A percentile compares a stretch with the other conserved stretches of the same genome.
Conservation (phyloP, 805 yeast genomes). For the Wickerhamomyces ciferrii region DNA sequence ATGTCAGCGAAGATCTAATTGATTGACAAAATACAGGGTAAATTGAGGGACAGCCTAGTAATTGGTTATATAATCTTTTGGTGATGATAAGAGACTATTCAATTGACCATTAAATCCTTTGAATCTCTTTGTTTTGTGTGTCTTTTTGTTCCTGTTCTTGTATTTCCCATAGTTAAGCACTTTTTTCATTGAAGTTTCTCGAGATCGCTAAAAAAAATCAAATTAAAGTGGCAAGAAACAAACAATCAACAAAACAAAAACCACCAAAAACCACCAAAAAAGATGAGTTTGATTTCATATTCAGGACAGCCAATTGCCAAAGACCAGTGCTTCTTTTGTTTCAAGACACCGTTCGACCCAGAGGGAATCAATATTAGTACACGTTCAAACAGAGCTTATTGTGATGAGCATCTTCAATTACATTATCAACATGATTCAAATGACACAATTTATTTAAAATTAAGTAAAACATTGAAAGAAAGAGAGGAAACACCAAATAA, state of each 20-base stretch:
- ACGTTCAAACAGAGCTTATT: constrained; percentile 65
- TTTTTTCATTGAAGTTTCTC: neutral
- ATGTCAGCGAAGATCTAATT: no score
- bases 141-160: no score
- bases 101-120: no score
- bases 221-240: constrained; percentile 2
- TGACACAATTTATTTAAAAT: constrained; percentile 46
- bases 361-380: constrained; percentile 75
- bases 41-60: no score
- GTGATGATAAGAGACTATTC: no score
- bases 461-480: constrained; percentile 47
- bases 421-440: constrained; percentile 55
- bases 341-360: constrained; percentile 54
- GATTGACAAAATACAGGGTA: no score
- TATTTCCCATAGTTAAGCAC: no score
- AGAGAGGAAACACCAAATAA: constrained; percentile 29
- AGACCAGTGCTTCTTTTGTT: constrained; percentile 89
- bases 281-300: constrained; percentile 5
- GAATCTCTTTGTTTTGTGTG: no score
- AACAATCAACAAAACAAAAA: neutral
- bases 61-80: no score
- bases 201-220: neutral
- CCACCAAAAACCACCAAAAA: neutral
- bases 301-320: constrained; percentile 48
- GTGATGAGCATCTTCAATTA: constrained; percentile 51